These are phyloP conservation scores for Diversispora eburnea DNA, from an alignment of 192 early-diverging fungal genomes.

Conservation along the genomic window DNA sequence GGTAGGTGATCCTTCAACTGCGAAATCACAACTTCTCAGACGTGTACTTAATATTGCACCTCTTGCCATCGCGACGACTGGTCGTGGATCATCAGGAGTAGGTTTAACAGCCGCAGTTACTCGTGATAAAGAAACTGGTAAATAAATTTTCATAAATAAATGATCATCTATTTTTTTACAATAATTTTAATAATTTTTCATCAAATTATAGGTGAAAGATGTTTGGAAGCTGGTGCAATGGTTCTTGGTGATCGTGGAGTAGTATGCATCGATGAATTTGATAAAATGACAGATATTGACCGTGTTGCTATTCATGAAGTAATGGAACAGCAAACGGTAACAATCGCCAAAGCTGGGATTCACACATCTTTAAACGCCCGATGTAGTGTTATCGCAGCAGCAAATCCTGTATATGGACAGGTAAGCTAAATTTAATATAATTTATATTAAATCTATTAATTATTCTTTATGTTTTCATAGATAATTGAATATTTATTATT, in stretches of 20 bases:
- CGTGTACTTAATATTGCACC: conserved; percentile 94
- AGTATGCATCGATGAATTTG: conserved; percentile 99
- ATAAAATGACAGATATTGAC: conserved; percentile 98
- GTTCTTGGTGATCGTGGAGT: conserved; percentile 96
- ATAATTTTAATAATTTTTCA: neutral
- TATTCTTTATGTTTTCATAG: neutral
- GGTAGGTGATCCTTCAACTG: conserved; percentile 98
- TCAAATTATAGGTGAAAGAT: conserved; percentile 58
- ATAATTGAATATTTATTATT: neutral
- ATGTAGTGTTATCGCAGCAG: conserved; percentile 94
- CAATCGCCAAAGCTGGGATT: conserved; percentile 97
- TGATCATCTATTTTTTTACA: neutral
- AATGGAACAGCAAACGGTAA: conserved; percentile 99
- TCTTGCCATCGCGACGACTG: conserved; percentile 94
- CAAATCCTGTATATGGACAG: conserved; percentile 89
- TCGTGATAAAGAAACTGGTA: conserved; percentile 85
- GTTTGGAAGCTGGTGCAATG: conserved; percentile 97
- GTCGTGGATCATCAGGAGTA: conserved; percentile 93
- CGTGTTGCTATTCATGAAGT: conserved; percentile 99
- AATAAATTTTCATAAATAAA: neutral
- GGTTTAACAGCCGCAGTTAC: conserved; percentile 98
- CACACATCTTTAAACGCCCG: conserved; percentile 96
- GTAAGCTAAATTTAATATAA: neutral
- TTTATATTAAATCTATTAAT: neutral
- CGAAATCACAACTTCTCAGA: conserved; percentile 97